Evolutionary conservation across 768 basidiomycete species (phyloP).

Genomic region (Paxillus ammoniavirescens): DNA sequence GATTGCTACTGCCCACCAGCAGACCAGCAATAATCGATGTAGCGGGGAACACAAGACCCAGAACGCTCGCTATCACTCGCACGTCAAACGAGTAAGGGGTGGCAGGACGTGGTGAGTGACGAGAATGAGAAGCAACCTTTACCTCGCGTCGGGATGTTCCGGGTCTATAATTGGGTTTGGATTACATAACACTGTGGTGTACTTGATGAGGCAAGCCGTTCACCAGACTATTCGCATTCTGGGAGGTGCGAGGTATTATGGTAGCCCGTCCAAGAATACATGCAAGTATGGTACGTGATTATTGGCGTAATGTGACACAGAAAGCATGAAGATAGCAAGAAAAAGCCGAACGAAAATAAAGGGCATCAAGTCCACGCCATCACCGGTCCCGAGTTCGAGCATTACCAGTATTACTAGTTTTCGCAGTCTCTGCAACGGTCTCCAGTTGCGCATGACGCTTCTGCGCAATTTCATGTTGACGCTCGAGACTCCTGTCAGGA

Average conservation of each 20-base stretch:
- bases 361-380: background rate
- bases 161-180: too few species aligned
- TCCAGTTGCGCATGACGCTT: conserved; percentile 52
- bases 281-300: background rate
- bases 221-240: too few species aligned
- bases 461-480: conserved; percentile 76
- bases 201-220: too few species aligned
- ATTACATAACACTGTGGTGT: too few species aligned
- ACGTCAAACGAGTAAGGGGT: too few species aligned
- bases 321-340: background rate
- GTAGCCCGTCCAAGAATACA: background rate
- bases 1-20: too few species aligned
- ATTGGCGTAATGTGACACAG: background rate
- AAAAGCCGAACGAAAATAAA: background rate
- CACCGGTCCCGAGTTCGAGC: conserved; percentile 21
- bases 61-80: too few species aligned
- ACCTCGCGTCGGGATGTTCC: too few species aligned
- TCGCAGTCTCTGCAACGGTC: conserved; percentile 30
- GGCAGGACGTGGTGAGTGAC: too few species aligned
- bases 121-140: too few species aligned
- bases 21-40: too few species aligned
- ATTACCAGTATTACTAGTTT: conserved; percentile 4
- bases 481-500: conserved; percentile 59
- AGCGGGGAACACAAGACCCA: too few species aligned
- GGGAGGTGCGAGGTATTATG: background rate